Conservation (phyloP, 352 stramenopile species). For the Globisporangium ultimum region DNA sequence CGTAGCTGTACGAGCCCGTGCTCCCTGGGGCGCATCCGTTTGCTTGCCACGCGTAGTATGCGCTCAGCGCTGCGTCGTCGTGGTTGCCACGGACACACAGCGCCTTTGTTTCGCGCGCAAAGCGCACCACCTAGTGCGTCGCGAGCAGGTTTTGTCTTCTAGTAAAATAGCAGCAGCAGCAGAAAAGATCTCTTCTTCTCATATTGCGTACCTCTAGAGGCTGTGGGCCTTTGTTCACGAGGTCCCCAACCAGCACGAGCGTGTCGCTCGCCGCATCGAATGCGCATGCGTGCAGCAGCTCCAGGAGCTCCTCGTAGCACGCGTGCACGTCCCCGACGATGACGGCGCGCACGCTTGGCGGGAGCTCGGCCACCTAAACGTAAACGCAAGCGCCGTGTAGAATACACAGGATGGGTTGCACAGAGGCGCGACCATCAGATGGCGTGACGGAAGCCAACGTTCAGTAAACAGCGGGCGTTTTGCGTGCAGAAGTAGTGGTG, state of each 20-base stretch:
- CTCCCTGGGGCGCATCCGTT: constrained; percentile 9
- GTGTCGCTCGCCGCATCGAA: constrained; percentile 54
- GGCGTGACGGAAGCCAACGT: no score
- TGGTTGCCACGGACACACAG: constrained; percentile 80
- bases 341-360: constrained; percentile 46
- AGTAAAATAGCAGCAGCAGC: background rate
- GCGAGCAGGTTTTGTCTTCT: no score
- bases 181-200: background rate
- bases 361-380: constrained; percentile 23
- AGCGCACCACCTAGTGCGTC: constrained; percentile 78
- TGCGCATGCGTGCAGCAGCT: constrained; percentile 42
- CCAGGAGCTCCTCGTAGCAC: constrained; percentile 83
- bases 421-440: background rate
- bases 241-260: constrained; percentile 89
- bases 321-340: constrained; percentile 92
- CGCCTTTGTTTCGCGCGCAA: constrained; percentile 45
- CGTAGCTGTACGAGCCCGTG: constrained; percentile 61
- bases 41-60: constrained; percentile 49
- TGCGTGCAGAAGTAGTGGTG: no score
- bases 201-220: constrained; percentile 42
- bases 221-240: constrained; percentile 92
- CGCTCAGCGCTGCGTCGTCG: constrained; percentile 66
- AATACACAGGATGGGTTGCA: no score
- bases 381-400: no score
- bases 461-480: background rate